Conservation (phyloP, 495 filamentous ascomycete species). For the Lasiosphaeris hirsuta region DNA sequence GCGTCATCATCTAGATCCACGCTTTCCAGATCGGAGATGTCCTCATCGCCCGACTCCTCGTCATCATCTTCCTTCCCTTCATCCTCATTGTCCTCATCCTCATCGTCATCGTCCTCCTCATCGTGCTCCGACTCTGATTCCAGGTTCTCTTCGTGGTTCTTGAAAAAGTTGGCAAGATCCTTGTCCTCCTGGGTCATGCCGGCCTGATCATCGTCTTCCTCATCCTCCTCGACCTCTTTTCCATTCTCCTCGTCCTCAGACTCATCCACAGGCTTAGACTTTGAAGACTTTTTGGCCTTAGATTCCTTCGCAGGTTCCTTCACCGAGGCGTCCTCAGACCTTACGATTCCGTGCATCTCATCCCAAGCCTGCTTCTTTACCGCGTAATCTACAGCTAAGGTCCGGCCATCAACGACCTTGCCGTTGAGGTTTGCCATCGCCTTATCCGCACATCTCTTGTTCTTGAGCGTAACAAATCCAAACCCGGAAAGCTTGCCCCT, state of each 20-base stretch:
- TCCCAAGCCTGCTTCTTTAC: constrained; percentile 90
- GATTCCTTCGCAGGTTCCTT: constrained; percentile 30
- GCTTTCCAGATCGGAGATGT: constrained; percentile 1
- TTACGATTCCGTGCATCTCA: constrained; percentile 44
- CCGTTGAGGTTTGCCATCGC: constrained; percentile 84
- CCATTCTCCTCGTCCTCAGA: constrained; percentile 24
- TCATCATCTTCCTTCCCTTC: constrained; percentile 39
- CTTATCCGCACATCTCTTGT: constrained; percentile 87
- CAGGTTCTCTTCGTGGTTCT: constrained; percentile 33
- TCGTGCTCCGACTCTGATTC: constrained; percentile 52
- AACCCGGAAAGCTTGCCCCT: constrained; percentile 76
- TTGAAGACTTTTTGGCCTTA: constrained; percentile 65
- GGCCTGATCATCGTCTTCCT: constrained; percentile 37
- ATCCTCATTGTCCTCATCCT: constrained; percentile 42
- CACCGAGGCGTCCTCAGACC: constrained; percentile 24
- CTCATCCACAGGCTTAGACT: constrained; percentile 33
- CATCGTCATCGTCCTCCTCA: constrained; percentile 29
- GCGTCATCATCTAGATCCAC: constrained; percentile 29
- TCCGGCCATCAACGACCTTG: constrained; percentile 81
- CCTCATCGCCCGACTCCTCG: constrained; percentile 32
- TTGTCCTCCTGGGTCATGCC: constrained; percentile 39
- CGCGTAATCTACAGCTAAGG: constrained; percentile 91
- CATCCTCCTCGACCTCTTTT: constrained; percentile 61
- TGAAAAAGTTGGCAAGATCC: constrained; percentile 30
- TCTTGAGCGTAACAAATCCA: constrained; percentile 86